Conservation (phyloP, 2,329 filamentous ascomycete genomes). For the Botryosphaeria dothidea region DNA sequence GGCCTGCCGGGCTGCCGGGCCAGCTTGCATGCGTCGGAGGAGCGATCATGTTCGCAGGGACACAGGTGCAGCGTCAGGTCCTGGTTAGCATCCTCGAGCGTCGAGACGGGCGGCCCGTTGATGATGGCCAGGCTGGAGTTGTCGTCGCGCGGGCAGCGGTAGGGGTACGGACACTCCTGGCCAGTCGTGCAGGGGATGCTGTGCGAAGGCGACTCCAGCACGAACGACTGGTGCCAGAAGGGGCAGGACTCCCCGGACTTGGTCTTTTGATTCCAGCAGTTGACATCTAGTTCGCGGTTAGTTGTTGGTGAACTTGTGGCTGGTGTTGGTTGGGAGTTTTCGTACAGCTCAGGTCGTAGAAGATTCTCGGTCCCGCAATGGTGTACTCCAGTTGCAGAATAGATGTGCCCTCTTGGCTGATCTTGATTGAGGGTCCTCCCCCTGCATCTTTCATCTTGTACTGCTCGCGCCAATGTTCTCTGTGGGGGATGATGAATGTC, state of each 20-base stretch:
- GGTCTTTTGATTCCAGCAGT: background rate
- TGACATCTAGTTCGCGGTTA: background rate
- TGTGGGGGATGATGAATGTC: background rate
- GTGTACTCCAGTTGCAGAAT: background rate
- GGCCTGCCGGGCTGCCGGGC: background rate
- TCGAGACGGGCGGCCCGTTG: slow-evolving; percentile 73
- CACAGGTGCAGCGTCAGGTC: slow-evolving; percentile 98
- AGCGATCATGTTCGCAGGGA: background rate
- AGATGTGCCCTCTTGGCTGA: background rate
- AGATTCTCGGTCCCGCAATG: background rate
- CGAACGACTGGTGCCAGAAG: background rate
- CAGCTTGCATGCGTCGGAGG: background rate
- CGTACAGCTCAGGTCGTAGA: slow-evolving; percentile 9
- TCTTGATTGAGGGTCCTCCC: background rate
- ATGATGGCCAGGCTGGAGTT: background rate
- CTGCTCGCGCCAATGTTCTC: background rate
- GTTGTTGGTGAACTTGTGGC: no score
- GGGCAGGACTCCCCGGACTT: background rate
- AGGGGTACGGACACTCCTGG: background rate
- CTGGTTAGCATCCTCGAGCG: slow-evolving; percentile 90
- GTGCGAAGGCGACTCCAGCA: background rate
- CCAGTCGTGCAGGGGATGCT: background rate
- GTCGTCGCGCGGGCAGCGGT: background rate
- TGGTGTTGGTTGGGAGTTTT: no score
- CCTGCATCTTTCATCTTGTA: background rate